Evolutionary conservation across 371 early-diverging fungal species (phyloP).

Genomic region (Mucor racemosus): DNA sequence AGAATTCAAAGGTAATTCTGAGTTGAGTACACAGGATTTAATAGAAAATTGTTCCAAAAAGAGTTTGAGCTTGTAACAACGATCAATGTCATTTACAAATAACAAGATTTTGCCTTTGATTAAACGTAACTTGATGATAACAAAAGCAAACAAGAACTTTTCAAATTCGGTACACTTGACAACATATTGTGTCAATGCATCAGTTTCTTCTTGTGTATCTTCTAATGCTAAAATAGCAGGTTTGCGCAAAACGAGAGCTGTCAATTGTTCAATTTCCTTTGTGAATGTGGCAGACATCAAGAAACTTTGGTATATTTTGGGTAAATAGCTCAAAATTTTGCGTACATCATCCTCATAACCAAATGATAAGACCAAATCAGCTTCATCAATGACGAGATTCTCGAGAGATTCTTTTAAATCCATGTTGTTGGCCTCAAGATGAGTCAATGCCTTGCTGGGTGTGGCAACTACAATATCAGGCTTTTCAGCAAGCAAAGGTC

Average conservation of each 20-base stretch:
- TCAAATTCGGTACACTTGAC: conserved; percentile 80
- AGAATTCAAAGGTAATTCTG: conserved; percentile 92
- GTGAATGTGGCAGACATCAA: conserved; percentile 92
- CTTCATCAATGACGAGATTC: conserved; percentile 94
- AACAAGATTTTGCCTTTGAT: conserved; percentile 91
- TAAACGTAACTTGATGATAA: conserved; percentile 87
- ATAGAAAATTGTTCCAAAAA: conserved; percentile 97
- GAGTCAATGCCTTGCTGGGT: conserved; percentile 78
- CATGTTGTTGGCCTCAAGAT: conserved; percentile 69
- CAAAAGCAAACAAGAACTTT: conserved; percentile 89
- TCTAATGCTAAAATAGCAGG: conserved; percentile 85
- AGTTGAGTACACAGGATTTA: conserved; percentile 88
- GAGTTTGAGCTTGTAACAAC: conserved; percentile 89
- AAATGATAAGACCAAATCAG: conserved; percentile 91
- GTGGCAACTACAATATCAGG: conserved; percentile 89
- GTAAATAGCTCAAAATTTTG: conserved; percentile 71
- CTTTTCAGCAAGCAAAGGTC: conserved; percentile 80
- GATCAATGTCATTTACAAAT: conserved; percentile 93
- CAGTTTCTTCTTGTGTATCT: conserved; percentile 71
- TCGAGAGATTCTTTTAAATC: conserved; percentile 67
- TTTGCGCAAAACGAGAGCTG: conserved; percentile 81
- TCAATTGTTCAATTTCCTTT: conserved; percentile 83
- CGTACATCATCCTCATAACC: conserved; percentile 89
- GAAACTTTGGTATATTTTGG: conserved; percentile 86
- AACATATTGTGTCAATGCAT: conserved; percentile 77